Percentiles rank a stretch among this genome's conserved stretches.
These are phyloP conservation scores for Penicillium odoratum DNA, from an alignment of 495 filamentous ascomycete species.

Conservation along the genomic window DNA sequence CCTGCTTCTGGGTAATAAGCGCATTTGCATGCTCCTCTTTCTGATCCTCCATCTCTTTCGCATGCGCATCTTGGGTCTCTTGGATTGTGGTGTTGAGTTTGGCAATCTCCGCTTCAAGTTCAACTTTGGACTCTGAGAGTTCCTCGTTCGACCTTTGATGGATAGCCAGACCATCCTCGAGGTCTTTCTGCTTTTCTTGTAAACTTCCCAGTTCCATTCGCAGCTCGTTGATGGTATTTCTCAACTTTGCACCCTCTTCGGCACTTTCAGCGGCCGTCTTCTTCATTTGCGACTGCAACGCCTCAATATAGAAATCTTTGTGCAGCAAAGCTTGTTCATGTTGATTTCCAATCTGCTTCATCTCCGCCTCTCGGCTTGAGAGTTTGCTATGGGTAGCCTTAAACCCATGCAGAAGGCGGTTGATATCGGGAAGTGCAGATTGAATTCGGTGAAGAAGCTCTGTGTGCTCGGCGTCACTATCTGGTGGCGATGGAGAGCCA, in stretches of 20 bases:
- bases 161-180: conserved; percentile 42
- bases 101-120: conserved; percentile 52
- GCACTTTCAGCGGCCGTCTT: conserved; percentile 52
- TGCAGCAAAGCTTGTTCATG: conserved; percentile 49
- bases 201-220: conserved; percentile 58
- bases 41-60: conserved; percentile 35
- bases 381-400: conserved; percentile 46
- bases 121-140: conserved; percentile 34
- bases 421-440: conserved; percentile 52
- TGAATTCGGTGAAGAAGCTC: conserved; percentile 50
- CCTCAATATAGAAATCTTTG: conserved; percentile 56
- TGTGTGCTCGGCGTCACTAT: conserved; percentile 39
- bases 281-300: conserved; percentile 52
- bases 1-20: conserved; percentile 42
- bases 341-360: conserved; percentile 47
- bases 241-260: conserved; percentile 47
- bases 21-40: conserved; percentile 44
- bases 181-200: conserved; percentile 54
- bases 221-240: conserved; percentile 50
- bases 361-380: conserved; percentile 43
- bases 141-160: conserved; percentile 46
- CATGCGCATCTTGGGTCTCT: conserved; percentile 39
- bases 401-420: conserved; percentile 46
- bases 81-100: conserved; percentile 50
- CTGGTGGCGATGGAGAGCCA: conserved; percentile 34